Percentiles rank a stretch among this genome's conserved stretches.
These are phyloP conservation scores for Articulospora tetracladia DNA, from an alignment of 495 filamentous ascomycete species.

Conservation along the genomic window DNA sequence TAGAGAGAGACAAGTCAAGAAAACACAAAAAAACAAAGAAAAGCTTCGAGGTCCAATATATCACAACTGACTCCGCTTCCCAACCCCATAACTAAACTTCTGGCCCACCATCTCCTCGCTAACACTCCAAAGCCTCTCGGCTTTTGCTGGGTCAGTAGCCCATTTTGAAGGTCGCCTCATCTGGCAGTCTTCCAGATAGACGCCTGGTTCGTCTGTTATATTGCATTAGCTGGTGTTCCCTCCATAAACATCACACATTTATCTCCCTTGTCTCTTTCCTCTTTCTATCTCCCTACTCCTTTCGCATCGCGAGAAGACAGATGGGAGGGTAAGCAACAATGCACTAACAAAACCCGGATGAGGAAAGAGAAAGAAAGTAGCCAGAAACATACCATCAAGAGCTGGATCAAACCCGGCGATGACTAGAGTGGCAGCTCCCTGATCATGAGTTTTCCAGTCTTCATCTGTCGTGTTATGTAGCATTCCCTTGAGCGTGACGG, in stretches of 20 bases:
- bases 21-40: neutral
- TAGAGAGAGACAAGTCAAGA: neutral
- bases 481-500: neutral
- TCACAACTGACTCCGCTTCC: neutral
- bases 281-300: neutral
- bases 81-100: constrained; percentile 18
- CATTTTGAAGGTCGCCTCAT: neutral
- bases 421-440: constrained; percentile 54
- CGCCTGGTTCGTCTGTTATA: neutral
- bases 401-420: constrained; percentile 54
- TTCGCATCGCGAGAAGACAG: neutral
- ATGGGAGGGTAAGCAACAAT: neutral
- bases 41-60: neutral
- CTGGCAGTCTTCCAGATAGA: constrained; percentile 11
- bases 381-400: constrained; percentile 18
- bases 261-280: constrained; percentile 1
- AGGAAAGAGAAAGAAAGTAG: neutral
- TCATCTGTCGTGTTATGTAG: constrained; percentile 30
- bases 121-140: constrained; percentile 27
- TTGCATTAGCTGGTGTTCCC: neutral
- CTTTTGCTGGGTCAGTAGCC: constrained; percentile 14
- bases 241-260: neutral
- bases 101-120: constrained; percentile 30
- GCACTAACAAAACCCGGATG: neutral
- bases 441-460: constrained; percentile 44